Evolutionary conservation across 2,329 filamentous ascomycete species (phyloP).

Genomic region (Elsinoe fawcettii): DNA sequence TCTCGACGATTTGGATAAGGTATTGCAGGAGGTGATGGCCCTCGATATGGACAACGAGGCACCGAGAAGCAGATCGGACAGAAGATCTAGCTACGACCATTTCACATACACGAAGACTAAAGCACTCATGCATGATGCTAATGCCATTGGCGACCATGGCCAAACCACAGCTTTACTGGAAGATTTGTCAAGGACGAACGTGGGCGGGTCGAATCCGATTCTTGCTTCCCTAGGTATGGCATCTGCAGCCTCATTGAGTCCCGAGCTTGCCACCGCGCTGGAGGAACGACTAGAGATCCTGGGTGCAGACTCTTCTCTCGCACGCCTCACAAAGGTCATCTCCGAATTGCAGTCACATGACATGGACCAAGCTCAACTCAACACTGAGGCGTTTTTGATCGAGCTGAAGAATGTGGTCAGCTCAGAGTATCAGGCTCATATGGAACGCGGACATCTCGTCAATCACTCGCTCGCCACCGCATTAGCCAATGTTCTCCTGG

Average conservation of each 20-base stretch:
- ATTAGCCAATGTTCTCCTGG: not conserved
- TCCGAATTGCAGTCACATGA: not conserved
- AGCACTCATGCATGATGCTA: not conserved
- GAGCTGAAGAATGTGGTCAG: not conserved
- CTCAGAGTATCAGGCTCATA: not conserved
- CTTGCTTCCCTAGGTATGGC: not conserved
- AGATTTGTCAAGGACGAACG: not conserved
- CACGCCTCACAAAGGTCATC: slow-evolving; percentile 4
- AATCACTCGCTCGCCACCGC: slow-evolving; percentile 2
- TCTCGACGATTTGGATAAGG: not conserved
- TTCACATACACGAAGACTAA: not conserved
- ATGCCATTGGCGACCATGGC: not conserved
- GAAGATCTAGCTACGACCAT: not conserved
- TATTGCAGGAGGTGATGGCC: not conserved
- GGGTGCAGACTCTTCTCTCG: not conserved
- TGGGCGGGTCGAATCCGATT: not conserved
- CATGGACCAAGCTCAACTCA: not conserved
- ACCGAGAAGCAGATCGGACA: not conserved
- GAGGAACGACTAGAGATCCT: not conserved
- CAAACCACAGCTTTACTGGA: not conserved
- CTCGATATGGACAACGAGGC: not conserved
- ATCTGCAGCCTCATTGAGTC: not conserved
- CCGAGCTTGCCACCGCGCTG: not conserved
- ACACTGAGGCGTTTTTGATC: not conserved
- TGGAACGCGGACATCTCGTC: not conserved